Percentiles rank a stretch among this genome's conserved stretches.
Conservation (phyloP, 2,329 filamentous ascomycete genomes). For the Cryphonectria parasitica region DNA sequence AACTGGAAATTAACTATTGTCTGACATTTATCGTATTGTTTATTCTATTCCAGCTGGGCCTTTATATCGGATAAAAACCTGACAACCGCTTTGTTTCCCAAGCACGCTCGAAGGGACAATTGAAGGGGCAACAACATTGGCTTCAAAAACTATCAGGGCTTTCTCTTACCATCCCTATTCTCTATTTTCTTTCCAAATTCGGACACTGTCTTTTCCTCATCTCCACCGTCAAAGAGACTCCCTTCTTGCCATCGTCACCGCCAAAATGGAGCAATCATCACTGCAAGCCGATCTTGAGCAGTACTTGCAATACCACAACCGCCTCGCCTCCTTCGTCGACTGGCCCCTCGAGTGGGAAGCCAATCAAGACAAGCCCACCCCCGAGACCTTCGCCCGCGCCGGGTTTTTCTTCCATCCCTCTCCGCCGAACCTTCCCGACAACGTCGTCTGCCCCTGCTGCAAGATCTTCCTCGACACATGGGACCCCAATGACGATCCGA, state of each 20-base stretch:
- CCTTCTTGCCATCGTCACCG: not conserved
- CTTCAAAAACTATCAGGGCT: not conserved
- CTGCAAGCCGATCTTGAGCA: not conserved
- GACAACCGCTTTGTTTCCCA: not conserved
- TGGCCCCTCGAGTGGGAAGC: constrained; percentile 17
- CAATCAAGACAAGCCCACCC: constrained; percentile 11
- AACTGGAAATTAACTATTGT: not conserved
- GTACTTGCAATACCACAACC: constrained; percentile 24
- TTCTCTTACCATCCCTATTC: not conserved
- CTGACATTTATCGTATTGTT: not conserved
- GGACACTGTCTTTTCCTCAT: not conserved
- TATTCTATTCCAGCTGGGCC: too few species aligned
- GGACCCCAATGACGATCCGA: constrained; percentile 6
- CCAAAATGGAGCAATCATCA: not conserved
- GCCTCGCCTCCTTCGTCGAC: constrained; percentile 21
- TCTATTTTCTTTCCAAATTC: not conserved
- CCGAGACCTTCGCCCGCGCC: constrained; percentile 16
- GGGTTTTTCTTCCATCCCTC: constrained; percentile 13
- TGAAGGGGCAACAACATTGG: not conserved
- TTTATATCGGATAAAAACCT: not conserved
- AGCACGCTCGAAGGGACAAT: not conserved
- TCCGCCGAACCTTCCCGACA: not conserved
- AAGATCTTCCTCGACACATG: constrained; percentile 1
- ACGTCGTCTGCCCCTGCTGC: constrained; percentile 16
- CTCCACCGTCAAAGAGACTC: not conserved